Conservation (phyloP, 768 basidiomycete species). For the Harrya chromipes region DNA sequence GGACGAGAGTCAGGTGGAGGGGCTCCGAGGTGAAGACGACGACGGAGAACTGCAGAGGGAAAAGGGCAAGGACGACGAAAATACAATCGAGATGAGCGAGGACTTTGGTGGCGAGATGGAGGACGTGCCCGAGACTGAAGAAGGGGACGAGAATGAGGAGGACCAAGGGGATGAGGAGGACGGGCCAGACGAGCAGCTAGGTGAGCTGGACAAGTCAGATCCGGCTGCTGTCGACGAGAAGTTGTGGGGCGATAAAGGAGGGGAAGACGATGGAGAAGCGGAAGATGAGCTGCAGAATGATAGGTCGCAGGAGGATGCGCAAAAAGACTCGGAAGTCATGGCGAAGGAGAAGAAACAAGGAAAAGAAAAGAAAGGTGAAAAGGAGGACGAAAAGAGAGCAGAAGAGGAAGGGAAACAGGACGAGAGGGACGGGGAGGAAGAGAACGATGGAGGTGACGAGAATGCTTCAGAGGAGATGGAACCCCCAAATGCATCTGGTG, state of each 20-base stretch:
- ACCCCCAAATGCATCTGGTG: constrained; percentile 50
- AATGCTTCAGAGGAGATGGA: constrained; percentile 45
- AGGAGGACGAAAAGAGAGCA: constrained; percentile 34
- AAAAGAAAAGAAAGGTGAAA: constrained; percentile 30
- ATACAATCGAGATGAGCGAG: constrained; percentile 87
- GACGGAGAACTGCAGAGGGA: constrained; percentile 33
- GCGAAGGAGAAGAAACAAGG: constrained; percentile 67
- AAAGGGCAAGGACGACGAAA: constrained; percentile 52
- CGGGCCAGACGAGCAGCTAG: constrained; percentile 78
- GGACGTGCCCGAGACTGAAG: constrained; percentile 63
- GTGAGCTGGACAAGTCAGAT: constrained; percentile 78
- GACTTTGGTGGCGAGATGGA: constrained; percentile 88
- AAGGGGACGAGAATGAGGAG: constrained; percentile 42
- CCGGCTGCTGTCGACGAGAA: constrained; percentile 91
- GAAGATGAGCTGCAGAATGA: constrained; percentile 60
- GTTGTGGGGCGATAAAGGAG: constrained; percentile 87
- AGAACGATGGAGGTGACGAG: constrained; percentile 8
- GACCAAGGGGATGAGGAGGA: constrained; percentile 51
- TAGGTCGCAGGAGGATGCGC: constrained; percentile 46
- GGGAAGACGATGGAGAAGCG: constrained; percentile 47
- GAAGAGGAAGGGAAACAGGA: constrained; percentile 30
- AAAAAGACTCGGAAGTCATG: constrained; percentile 60
- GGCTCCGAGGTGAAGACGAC: constrained; percentile 67
- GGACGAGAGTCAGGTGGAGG: constrained; percentile 96
- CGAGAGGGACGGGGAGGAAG: constrained; percentile 28